These are phyloP conservation scores for Microdochium paspali DNA, from an alignment of 2,329 filamentous ascomycete species.

Conservation along the genomic window DNA sequence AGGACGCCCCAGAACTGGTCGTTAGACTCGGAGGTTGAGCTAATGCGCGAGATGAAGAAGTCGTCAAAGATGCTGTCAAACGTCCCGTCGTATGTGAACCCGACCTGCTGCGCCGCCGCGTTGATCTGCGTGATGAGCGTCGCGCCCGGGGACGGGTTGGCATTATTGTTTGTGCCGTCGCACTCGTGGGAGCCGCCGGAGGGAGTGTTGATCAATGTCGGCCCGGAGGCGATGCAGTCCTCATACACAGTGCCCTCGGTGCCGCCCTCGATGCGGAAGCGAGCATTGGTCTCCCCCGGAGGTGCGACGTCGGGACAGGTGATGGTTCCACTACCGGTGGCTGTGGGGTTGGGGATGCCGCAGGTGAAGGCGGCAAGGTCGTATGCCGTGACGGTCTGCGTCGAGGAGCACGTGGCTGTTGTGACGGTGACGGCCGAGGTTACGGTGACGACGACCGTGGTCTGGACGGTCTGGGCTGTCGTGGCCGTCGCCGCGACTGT, in stretches of 20 bases:
- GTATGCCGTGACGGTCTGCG: no score
- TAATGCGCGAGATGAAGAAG: not conserved
- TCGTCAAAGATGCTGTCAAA: not conserved
- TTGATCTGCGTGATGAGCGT: not conserved
- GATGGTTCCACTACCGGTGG: not conserved
- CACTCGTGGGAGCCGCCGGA: not conserved
- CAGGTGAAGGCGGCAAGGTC: not conserved
- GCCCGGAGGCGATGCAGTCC: not conserved
- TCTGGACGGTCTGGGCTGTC: not conserved
- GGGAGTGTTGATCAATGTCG: not conserved
- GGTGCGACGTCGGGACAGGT: not conserved
- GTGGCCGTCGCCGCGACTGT: not conserved
- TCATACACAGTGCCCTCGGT: not conserved
- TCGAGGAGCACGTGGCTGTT: not conserved
- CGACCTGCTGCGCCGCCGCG: not conserved
- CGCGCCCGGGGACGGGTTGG: not conserved
- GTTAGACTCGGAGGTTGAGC: not conserved
- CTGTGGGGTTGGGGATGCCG: not conserved
- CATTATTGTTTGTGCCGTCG: not conserved
- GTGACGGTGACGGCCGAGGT: not conserved
- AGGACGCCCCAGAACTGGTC: conserved; percentile 1
- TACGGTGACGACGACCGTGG: not conserved
- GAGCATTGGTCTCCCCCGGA: not conserved
- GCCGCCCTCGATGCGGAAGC: not conserved
- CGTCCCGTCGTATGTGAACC: not conserved